Evolutionary conservation across 2,329 filamentous ascomycete genomes (phyloP).

Genomic region (Pseudogymnoascus sp.): DNA sequence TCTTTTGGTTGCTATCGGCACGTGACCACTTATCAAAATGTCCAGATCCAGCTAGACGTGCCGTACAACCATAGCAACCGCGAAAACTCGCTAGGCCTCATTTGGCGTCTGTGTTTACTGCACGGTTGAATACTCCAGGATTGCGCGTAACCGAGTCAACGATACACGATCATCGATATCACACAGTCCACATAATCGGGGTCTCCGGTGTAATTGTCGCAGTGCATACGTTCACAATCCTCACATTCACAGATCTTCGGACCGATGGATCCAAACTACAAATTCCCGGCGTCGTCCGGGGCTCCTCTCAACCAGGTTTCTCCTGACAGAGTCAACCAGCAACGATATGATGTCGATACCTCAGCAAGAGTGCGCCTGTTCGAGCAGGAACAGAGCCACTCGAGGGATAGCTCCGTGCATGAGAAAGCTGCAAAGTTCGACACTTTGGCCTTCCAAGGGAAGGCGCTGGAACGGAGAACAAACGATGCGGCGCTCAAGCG

Average conservation of each 20-base stretch:
- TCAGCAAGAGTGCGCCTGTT: slow-evolving; percentile 10
- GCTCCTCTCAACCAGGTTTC: slow-evolving; percentile 53
- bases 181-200: background rate
- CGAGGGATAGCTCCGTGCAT: slow-evolving; percentile 52
- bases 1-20: background rate
- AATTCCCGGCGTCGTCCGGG: slow-evolving; percentile 45
- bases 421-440: slow-evolving; percentile 68
- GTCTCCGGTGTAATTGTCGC: background rate
- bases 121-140: background rate
- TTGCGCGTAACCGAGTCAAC: slow-evolving; percentile 1
- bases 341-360: slow-evolving; percentile 21
- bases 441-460: slow-evolving; percentile 47
- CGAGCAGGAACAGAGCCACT: slow-evolving; percentile 18
- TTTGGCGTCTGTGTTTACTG: background rate
- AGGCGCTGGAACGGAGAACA: slow-evolving; percentile 54
- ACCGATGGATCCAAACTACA: slow-evolving; percentile 37
- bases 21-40: background rate
- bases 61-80: background rate
- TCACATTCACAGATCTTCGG: background rate
- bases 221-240: background rate
- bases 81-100: background rate
- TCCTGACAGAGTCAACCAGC: slow-evolving; percentile 54
- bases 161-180: background rate
- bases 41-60: background rate
- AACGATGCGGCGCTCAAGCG: slow-evolving; percentile 58